A percentile compares a stretch with the other conserved stretches of the same genome.
These are phyloP conservation scores for Euclidium syriacum DNA, from an alignment of 345 rosid genomes.

Conservation along the genomic window DNA sequence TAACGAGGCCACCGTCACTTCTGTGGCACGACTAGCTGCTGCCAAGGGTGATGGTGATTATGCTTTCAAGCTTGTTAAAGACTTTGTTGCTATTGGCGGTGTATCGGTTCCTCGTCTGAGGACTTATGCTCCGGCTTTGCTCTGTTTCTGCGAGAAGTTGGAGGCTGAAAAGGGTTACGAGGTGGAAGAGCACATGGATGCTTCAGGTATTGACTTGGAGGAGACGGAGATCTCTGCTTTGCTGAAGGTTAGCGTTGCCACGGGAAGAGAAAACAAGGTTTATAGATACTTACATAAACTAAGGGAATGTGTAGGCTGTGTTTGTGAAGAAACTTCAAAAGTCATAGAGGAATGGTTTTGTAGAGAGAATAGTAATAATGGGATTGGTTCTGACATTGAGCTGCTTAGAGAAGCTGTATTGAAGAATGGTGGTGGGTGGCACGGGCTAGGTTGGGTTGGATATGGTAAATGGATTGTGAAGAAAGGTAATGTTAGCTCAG, in stretches of 20 bases:
- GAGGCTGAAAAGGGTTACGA: slow-evolving; percentile 71
- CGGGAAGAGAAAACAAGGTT: slow-evolving; percentile 49
- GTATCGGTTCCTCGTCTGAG: slow-evolving; percentile 53
- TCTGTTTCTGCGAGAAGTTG: slow-evolving; percentile 58
- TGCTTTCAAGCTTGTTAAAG: slow-evolving; percentile 60
- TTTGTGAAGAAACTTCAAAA: slow-evolving; percentile 50
- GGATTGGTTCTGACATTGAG: slow-evolving; percentile 26
- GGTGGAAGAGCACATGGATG: slow-evolving; percentile 67
- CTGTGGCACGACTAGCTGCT: slow-evolving; percentile 62
- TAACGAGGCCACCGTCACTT: slow-evolving; percentile 67
- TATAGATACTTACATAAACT: slow-evolving; percentile 71
- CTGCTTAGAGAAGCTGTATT: slow-evolving; percentile 38
- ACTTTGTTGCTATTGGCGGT: slow-evolving; percentile 39
- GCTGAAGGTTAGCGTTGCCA: slow-evolving; percentile 60
- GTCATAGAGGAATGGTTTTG: slow-evolving; percentile 58
- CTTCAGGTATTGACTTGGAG: slow-evolving; percentile 51
- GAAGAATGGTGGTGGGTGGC: slow-evolving; percentile 93
- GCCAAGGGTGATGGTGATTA: slow-evolving; percentile 69
- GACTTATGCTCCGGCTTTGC: slow-evolving; percentile 68
- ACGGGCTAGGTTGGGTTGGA: slow-evolving; percentile 91
- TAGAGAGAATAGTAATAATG: slow-evolving; percentile 20
- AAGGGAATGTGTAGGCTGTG: slow-evolving; percentile 54
- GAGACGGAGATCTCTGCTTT: slow-evolving; percentile 62
- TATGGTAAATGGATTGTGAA: slow-evolving; percentile 60
- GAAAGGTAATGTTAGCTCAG: slow-evolving; percentile 43